These are phyloP conservation scores for Gaertneriomyces semiglobifer DNA, from an alignment of 192 early-diverging fungal species.

Conservation along the genomic window DNA sequence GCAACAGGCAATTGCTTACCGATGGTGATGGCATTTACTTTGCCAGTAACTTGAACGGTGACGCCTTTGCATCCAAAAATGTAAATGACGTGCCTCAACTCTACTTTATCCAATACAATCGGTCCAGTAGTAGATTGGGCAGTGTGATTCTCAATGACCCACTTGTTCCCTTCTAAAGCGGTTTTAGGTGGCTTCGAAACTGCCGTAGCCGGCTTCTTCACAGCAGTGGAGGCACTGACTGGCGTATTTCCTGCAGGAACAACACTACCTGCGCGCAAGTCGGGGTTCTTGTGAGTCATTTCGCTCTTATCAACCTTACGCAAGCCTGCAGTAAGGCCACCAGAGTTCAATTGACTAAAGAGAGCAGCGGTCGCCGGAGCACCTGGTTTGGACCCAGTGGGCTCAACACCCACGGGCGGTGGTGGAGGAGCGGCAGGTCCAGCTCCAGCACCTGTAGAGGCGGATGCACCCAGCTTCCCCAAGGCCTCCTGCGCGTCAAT, in stretches of 20 bases:
- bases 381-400: constrained; percentile 31
- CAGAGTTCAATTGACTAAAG: constrained; percentile 85
- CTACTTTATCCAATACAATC: constrained; percentile 75
- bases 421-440: constrained; percentile 42
- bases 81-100: constrained; percentile 85
- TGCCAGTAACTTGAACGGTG: constrained; percentile 87
- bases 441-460: constrained; percentile 30
- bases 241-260: constrained; percentile 42
- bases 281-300: constrained; percentile 99
- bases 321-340: constrained; percentile 60
- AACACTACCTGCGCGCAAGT: constrained; percentile 63
- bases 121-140: constrained; percentile 52
- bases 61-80: constrained; percentile 92
- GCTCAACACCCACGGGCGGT: constrained; percentile 30
- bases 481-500: constrained; percentile 46
- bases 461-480: constrained; percentile 9
- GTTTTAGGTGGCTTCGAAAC: constrained; percentile 60
- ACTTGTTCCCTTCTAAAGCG: constrained; percentile 85
- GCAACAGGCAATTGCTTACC: constrained; percentile 43
- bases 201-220: background rate
- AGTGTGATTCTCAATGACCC: constrained; percentile 86
- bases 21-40: constrained; percentile 86
- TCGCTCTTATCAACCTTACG: constrained; percentile 91
- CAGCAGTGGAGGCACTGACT: constrained; percentile 24
- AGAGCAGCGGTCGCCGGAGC: constrained; percentile 45